A percentile compares a stretch with the other conserved stretches of the same genome.
Conservation (phyloP, 129 eudicot species). For the Mikania micrantha region DNA sequence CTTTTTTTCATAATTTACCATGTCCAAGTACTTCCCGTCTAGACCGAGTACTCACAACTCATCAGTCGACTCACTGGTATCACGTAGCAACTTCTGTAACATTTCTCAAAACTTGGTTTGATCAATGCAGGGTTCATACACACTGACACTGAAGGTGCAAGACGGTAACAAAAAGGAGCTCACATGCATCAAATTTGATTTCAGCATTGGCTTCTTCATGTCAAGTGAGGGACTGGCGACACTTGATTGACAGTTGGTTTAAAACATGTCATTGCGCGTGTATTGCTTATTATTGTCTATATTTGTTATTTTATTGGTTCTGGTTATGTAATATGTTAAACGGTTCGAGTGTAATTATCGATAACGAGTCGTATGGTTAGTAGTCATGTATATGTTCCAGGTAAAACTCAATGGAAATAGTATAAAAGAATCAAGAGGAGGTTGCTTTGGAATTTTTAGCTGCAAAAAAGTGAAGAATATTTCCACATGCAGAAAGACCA, state of each 20-base stretch:
- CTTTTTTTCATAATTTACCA: too few species aligned
- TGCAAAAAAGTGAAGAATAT: conserved; percentile 11
- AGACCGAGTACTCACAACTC: too few species aligned
- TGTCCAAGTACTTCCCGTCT: too few species aligned
- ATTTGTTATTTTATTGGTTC: not conserved
- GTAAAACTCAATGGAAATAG: not conserved
- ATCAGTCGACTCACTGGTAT: too few species aligned
- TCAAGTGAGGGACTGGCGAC: conserved; percentile 9
- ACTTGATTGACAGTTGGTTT: conserved; percentile 13
- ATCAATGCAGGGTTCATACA: conserved; percentile 48
- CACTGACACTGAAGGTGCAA: conserved; percentile 40
- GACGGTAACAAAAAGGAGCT: conserved; percentile 32
- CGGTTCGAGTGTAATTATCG: not conserved
- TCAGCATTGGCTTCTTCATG: conserved; percentile 37
- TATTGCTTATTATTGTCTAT: not conserved
- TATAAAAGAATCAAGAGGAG: conserved; percentile 19
- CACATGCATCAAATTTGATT: conserved; percentile 47
- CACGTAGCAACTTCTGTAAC: too few species aligned
- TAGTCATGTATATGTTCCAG: not conserved
- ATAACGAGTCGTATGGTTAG: not conserved
- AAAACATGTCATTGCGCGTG: not conserved
- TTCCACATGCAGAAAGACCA: conserved; percentile 20
- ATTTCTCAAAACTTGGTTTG: not conserved
- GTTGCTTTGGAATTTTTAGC: conserved; percentile 19
- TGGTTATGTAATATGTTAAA: not conserved